Conservation (phyloP, 108 stramenopile genomes). For the Fragilariopsis cylindrus region DNA sequence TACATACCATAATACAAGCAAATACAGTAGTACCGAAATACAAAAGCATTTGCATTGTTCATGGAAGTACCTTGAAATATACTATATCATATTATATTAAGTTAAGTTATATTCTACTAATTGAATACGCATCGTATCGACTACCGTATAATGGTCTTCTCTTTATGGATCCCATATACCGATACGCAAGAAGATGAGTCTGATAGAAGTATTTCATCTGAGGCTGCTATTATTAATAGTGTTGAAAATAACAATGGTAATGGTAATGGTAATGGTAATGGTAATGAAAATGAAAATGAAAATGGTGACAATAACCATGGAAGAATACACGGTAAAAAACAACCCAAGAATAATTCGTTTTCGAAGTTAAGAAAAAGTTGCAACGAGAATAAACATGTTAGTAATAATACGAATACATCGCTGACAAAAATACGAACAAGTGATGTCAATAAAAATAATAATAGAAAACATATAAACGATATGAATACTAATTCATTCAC, state of each 20-base stretch:
- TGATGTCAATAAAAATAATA: too few relatives aligned
- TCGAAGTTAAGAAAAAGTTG: not conserved
- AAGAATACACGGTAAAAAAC: not conserved
- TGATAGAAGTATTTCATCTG: constrained; percentile 11
- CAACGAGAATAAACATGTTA: not conserved
- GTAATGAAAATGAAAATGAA: too few relatives aligned
- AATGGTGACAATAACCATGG: not conserved
- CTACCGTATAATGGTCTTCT: too few relatives aligned
- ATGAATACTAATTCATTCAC: too few relatives aligned
- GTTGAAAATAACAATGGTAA: not conserved
- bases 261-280: not conserved
- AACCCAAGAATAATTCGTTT: not conserved
- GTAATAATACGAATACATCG: not conserved
- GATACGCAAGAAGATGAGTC: not conserved
- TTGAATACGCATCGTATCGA: too few relatives aligned
- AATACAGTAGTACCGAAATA: too few relatives aligned
- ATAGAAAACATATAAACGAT: too few relatives aligned
- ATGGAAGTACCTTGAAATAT: too few relatives aligned
- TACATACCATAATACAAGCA: too few relatives aligned
- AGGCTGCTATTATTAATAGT: not conserved
- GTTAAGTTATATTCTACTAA: too few relatives aligned
- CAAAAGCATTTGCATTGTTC: too few relatives aligned
- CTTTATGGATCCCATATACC: not conserved
- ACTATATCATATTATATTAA: too few relatives aligned
- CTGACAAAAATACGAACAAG: not conserved